These are phyloP conservation scores for Aureobasidium uvarum DNA, from an alignment of 2,329 filamentous ascomycete species.

Conservation along the genomic window DNA sequence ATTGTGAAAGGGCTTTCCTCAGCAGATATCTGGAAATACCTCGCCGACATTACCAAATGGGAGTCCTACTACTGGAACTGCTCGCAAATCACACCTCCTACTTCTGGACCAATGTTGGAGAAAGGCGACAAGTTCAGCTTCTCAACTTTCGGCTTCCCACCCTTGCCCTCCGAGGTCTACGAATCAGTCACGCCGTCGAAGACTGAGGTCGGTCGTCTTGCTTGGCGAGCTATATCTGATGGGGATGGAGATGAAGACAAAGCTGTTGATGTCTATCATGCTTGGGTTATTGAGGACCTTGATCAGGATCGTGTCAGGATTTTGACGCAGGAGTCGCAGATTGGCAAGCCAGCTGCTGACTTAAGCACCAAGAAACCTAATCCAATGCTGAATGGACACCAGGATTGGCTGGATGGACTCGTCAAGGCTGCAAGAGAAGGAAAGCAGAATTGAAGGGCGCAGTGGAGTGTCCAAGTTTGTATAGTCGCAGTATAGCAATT, in stretches of 20 bases:
- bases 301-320: slow-evolving; percentile 37
- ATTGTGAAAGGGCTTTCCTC: slow-evolving; percentile 35
- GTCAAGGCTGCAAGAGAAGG: slow-evolving; percentile 33
- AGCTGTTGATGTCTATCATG: slow-evolving; percentile 40
- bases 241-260: slow-evolving; percentile 32
- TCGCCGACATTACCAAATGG: slow-evolving; percentile 40
- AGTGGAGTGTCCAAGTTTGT: neutral
- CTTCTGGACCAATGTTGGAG: slow-evolving; percentile 32
- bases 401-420: slow-evolving; percentile 42
- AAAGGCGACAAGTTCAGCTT: slow-evolving; percentile 38
- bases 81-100: slow-evolving; percentile 35
- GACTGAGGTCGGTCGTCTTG: slow-evolving; percentile 30
- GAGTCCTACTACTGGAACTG: slow-evolving; percentile 40
- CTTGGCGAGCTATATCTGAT: slow-evolving; percentile 32
- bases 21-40: slow-evolving; percentile 37
- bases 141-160: slow-evolving; percentile 41
- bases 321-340: slow-evolving; percentile 41
- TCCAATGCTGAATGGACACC: slow-evolving; percentile 40
- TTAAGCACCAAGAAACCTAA: slow-evolving; percentile 37
- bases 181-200: slow-evolving; percentile 31
- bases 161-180: slow-evolving; percentile 34
- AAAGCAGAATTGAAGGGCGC: neutral
- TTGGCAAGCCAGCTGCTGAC: slow-evolving; percentile 35
- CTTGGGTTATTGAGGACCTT: slow-evolving; percentile 41
- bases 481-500: neutral